These are phyloP conservation scores for Tagetes erecta DNA, from an alignment of 129 eudicot genomes.

Conservation along the genomic window DNA sequence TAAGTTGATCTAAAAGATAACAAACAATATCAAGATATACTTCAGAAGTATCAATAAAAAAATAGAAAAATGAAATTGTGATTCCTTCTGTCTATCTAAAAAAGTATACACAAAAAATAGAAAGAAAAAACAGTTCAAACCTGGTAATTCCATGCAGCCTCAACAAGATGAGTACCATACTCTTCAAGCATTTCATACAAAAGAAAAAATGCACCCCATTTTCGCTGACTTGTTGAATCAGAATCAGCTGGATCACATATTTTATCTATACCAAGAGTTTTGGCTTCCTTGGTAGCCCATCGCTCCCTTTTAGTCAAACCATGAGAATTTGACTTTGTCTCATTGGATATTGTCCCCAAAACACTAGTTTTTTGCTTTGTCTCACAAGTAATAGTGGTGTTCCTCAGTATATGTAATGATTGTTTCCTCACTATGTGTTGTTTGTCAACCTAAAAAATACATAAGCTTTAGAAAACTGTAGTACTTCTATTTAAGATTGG, in stretches of 20 bases:
- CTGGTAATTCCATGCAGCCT: constrained; percentile 99
- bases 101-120: not conserved
- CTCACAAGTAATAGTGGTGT: constrained; percentile 31
- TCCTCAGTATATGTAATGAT: constrained; percentile 73
- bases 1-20: constrained; percentile 3
- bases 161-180: constrained; percentile 98
- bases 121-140: constrained; percentile 33
- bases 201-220: constrained; percentile 87
- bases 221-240: constrained; percentile 43
- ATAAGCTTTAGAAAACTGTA: not conserved
- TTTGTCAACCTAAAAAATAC: constrained; percentile 60
- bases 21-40: constrained; percentile 9
- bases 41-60: not conserved
- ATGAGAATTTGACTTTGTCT: constrained; percentile 36
- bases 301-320: constrained; percentile 69
- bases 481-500: not conserved
- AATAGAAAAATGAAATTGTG: constrained; percentile 15
- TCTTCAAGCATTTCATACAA: constrained; percentile 99
- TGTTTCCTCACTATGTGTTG: constrained; percentile 89
- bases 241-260: constrained; percentile 41
- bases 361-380: constrained; percentile 35
- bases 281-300: constrained; percentile 94
- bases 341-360: constrained; percentile 43
- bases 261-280: constrained; percentile 77
- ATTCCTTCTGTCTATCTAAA: constrained; percentile 2